phyloP scores from a whole-genome alignment of 106 monocot genomes.

The Agapanthus africanus region DNA sequence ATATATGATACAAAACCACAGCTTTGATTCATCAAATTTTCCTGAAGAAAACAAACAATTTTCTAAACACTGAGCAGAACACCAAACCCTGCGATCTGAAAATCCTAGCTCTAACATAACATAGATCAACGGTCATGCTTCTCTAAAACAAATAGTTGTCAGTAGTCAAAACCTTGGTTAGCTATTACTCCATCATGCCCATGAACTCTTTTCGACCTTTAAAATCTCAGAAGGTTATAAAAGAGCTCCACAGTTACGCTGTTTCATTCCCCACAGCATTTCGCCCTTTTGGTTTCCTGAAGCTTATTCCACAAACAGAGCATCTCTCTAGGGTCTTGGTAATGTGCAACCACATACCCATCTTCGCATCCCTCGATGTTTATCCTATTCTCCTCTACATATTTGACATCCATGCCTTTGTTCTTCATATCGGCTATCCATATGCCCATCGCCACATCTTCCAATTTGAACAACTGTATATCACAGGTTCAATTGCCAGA shows the following conservation, averaged over 20 bases:
- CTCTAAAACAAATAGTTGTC: neutral
- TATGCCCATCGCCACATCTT: slow-evolving; percentile 98
- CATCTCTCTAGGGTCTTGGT: slow-evolving; percentile 83
- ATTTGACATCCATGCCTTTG: slow-evolving; percentile 47
- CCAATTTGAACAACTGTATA: slow-evolving; percentile 93
- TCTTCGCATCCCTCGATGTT: slow-evolving; percentile 52
- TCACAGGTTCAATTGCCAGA: neutral
- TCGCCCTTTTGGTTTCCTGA: slow-evolving; percentile 38
- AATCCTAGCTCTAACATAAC: neutral
- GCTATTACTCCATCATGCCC: neutral
- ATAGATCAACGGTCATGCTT: neutral
- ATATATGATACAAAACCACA: slow-evolving; percentile 3
- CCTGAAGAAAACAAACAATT: neutral
- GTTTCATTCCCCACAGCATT: slow-evolving; percentile 40
- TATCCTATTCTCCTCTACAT: slow-evolving; percentile 61
- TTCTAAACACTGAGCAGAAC: neutral
- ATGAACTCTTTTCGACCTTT: neutral
- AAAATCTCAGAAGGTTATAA: too few species aligned
- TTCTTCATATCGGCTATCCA: slow-evolving; percentile 57
- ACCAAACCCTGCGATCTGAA: neutral
- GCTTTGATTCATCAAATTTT: neutral
- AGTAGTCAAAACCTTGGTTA: neutral
- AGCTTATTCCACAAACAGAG: slow-evolving; percentile 87
- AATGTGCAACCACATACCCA: slow-evolving; percentile 86
- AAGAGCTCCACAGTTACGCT: too few species aligned